Evolutionary conservation across 2,329 filamentous ascomycete genomes (phyloP).

Genomic region (Xylariaceae sp.): DNA sequence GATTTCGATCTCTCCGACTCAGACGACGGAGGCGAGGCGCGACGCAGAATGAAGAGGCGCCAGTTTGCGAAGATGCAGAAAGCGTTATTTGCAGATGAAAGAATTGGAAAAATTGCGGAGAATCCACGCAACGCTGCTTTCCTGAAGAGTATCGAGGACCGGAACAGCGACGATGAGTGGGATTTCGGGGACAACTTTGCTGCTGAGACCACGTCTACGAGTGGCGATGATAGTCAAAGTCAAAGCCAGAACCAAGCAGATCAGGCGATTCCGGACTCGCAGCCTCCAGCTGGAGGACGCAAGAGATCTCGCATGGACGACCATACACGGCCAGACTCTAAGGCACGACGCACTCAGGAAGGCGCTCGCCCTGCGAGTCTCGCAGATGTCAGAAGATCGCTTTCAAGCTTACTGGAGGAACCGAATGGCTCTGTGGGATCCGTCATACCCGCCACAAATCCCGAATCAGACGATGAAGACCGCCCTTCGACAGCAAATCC

Average conservation of each 20-base stretch:
- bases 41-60: constrained; percentile 75
- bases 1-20: constrained; percentile 87
- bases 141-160: constrained; percentile 83
- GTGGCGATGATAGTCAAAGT: constrained; percentile 38
- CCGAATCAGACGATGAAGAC: constrained; percentile 53
- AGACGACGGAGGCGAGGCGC: constrained; percentile 79
- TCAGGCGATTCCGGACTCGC: constrained; percentile 49
- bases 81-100: constrained; percentile 82
- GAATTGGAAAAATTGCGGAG: constrained; percentile 83
- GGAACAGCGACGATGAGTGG: constrained; percentile 70
- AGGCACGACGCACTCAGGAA: constrained; percentile 59
- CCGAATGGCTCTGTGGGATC: constrained; percentile 48
- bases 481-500: constrained; percentile 21
- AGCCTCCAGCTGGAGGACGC: constrained; percentile 42
- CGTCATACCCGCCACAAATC: constrained; percentile 46
- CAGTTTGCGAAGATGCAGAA: constrained; percentile 92
- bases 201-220: constrained; percentile 40
- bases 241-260: constrained; percentile 30
- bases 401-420: constrained; percentile 81
- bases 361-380: constrained; percentile 70
- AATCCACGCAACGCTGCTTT: constrained; percentile 90
- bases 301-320: constrained; percentile 31
- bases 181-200: constrained; percentile 64
- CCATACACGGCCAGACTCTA: constrained; percentile 51
- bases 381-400: constrained; percentile 76